Conservation (phyloP, 1,139 yeast species). For the Suhomyces anneliseae region DNA sequence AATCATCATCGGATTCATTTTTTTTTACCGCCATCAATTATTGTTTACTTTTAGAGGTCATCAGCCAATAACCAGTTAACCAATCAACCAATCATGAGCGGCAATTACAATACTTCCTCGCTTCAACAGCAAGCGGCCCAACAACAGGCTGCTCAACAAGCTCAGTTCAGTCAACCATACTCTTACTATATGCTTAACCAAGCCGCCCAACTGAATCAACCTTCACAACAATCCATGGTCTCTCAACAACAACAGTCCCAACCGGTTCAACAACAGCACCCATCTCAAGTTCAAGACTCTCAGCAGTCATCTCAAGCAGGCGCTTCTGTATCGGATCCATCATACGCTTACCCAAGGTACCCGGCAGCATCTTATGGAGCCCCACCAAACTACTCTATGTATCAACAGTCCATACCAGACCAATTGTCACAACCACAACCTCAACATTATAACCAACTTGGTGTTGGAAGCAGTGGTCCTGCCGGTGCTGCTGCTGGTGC, state of each 20-base stretch:
- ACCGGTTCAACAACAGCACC: slow-evolving; percentile 10
- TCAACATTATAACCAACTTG: slow-evolving; percentile 13
- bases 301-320: slow-evolving; percentile 1
- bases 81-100: slow-evolving; percentile 10
- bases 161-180: slow-evolving; percentile 21
- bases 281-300: slow-evolving; percentile 4
- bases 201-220: slow-evolving; percentile 10
- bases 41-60: too few relatives aligned
- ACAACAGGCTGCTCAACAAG: slow-evolving; percentile 10
- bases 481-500: slow-evolving; percentile 5
- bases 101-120: slow-evolving; percentile 14
- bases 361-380: slow-evolving; percentile 11
- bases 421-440: slow-evolving; percentile 16
- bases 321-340: slow-evolving; percentile 8
- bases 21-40: too few relatives aligned
- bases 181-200: slow-evolving; percentile 23
- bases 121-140: slow-evolving; percentile 12
- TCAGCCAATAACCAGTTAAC: too few relatives aligned
- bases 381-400: slow-evolving; percentile 16
- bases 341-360: slow-evolving; percentile 12
- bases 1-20: too few relatives aligned
- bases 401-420: slow-evolving; percentile 14
- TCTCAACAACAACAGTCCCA: slow-evolving; percentile 10
- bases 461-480: slow-evolving; percentile 4
- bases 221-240: slow-evolving; percentile 11